Evolutionary conservation across 169 alveolate genomes (phyloP).

Genomic region (Plasmodium ovale): DNA sequence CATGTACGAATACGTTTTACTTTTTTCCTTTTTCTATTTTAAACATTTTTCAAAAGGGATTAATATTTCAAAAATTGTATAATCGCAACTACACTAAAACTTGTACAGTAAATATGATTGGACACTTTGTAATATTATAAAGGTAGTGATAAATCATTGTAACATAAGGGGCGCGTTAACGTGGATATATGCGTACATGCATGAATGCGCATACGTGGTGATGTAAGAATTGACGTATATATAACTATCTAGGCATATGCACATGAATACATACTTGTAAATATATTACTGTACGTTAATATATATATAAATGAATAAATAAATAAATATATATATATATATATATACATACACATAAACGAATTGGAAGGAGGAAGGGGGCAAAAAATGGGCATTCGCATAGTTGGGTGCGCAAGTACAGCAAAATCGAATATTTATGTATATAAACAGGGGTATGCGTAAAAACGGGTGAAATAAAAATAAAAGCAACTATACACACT

Average conservation of each 20-base stretch:
- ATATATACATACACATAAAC: not conserved
- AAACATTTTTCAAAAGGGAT: not conserved
- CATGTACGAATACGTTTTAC: no score
- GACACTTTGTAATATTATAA: conserved; percentile 39
- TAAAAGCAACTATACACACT: no score
- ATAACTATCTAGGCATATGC: not conserved
- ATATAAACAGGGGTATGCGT: no score
- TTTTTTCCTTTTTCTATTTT: no score
- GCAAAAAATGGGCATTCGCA: not conserved
- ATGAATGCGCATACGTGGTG: not conserved
- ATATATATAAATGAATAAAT: not conserved
- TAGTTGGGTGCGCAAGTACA: no score
- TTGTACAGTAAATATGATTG: conserved; percentile 35
- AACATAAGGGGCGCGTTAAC: not conserved
- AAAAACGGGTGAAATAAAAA: no score
- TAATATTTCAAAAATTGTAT: conserved; percentile 43
- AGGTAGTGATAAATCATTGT: conserved; percentile 53
- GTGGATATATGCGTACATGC: not conserved
- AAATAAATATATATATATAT: not conserved
- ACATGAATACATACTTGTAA: not conserved
- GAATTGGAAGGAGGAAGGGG: not conserved
- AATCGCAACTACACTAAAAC: conserved; percentile 46
- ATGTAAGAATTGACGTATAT: not conserved
- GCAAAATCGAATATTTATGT: no score
- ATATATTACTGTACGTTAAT: not conserved